phyloP scores from a whole-genome alignment of 805 yeast genomes.

The Kazachstania bromeliacearum region DNA sequence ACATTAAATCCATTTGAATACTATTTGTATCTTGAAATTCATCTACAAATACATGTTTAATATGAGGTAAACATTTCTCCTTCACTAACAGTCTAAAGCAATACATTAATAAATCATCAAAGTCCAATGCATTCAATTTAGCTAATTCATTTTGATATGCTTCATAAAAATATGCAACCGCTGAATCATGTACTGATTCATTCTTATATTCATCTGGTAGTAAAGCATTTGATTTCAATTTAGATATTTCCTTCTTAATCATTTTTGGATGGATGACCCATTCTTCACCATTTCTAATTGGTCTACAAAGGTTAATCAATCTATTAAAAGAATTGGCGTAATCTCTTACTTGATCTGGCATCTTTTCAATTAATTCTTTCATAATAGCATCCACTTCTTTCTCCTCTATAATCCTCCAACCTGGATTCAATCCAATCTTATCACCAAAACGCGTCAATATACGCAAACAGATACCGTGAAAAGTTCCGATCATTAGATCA shows the following conservation, averaged over 20 bases:
- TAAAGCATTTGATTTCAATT: conserved; percentile 45
- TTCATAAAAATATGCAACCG: conserved; percentile 36
- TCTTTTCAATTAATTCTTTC: conserved; percentile 30
- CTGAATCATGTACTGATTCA: conserved; percentile 23
- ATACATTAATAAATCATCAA: conserved; percentile 68
- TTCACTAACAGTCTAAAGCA: conserved; percentile 41
- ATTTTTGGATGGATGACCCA: conserved; percentile 36
- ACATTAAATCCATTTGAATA: conserved; percentile 64
- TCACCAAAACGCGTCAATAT: conserved; percentile 49
- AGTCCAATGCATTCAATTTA: conserved; percentile 48
- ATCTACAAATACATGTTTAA: conserved; percentile 75
- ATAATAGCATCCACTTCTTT: conserved; percentile 39
- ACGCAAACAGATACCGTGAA: conserved; percentile 71
- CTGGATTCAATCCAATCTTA: conserved; percentile 33
- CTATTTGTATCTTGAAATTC: conserved; percentile 90
- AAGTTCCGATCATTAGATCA: conserved; percentile 70
- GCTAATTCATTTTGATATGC: conserved; percentile 44
- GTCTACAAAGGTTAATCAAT: conserved; percentile 23
- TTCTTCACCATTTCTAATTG: conserved; percentile 14
- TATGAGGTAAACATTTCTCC: conserved; percentile 36
- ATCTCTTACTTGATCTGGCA: conserved; percentile 28
- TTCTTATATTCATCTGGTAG: conserved; percentile 34
- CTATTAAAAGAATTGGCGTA: conserved; percentile 23
- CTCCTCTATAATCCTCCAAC: conserved; percentile 54
- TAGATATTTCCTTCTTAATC: conserved; percentile 41